phyloP scores from a whole-genome alignment of 805 yeast species.

The Suhomyces sp. region DNA sequence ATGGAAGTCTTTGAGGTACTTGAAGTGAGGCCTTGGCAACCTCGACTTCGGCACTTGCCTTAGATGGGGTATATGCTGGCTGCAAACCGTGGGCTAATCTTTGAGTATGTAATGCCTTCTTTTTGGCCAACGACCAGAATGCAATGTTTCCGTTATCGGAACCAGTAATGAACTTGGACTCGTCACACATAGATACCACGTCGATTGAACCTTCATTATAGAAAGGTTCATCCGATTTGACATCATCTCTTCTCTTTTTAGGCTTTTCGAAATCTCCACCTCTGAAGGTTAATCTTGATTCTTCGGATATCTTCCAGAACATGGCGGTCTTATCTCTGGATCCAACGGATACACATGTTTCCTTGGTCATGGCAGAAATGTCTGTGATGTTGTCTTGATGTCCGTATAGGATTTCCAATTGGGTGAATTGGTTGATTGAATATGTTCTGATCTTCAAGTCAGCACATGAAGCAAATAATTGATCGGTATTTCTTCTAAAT shows the following conservation, averaged over 20 bases:
- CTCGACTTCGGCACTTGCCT: slow-evolving; percentile 51
- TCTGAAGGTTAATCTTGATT: slow-evolving; percentile 87
- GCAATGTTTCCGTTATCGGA: slow-evolving; percentile 89
- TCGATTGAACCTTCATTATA: slow-evolving; percentile 86
- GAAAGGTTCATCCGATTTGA: slow-evolving; percentile 29
- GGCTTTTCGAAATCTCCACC: slow-evolving; percentile 71
- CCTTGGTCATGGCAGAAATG: slow-evolving; percentile 76
- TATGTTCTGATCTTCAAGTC: slow-evolving; percentile 88
- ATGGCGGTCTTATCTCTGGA: slow-evolving; percentile 92
- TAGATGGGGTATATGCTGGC: slow-evolving; percentile 41
- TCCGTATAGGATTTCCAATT: slow-evolving; percentile 88
- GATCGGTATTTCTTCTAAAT: slow-evolving; percentile 80
- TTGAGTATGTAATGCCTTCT: slow-evolving; percentile 74
- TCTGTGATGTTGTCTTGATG: slow-evolving; percentile 90
- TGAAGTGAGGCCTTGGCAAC: slow-evolving; percentile 49
- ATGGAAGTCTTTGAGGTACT: slow-evolving; percentile 74
- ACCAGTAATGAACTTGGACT: slow-evolving; percentile 89
- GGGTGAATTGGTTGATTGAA: slow-evolving; percentile 81
- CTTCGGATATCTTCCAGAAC: slow-evolving; percentile 96
- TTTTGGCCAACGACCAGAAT: slow-evolving; percentile 89
- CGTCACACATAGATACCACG: slow-evolving; percentile 87
- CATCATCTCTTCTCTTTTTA: slow-evolving; percentile 31
- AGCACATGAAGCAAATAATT: slow-evolving; percentile 88
- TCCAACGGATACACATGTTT: slow-evolving; percentile 95
- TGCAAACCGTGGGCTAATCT: slow-evolving; percentile 77